Evolutionary conservation across 129 eudicot species (phyloP), one percentile per base, ranked within the genome.

Genomic region (Ambrosia trifida): DNA sequence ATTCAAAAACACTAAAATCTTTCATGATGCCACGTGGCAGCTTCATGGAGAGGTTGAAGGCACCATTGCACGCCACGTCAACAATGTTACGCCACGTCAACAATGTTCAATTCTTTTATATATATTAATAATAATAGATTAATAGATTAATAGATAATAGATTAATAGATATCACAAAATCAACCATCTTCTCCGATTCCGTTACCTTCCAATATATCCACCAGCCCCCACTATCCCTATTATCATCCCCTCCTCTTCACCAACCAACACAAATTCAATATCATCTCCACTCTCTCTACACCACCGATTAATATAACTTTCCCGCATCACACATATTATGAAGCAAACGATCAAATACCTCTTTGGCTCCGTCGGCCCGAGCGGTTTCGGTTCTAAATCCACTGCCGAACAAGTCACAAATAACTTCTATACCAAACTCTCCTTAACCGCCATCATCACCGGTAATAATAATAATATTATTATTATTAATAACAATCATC

Each of bases 361-460:
- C 31, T 66, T 79, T 72, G 98, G 98, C 38, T 75, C 83, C 65
- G 72, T 78, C 50, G 98, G 98, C 4, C 75, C 85, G 0, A 89
- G 92, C 69, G 98, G 98, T 2, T 87, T 79, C 81, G 88, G 98
- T 68, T 89, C 96, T 52, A 93, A 84, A 70, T 87, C 98, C 68
- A 89, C 98, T 66, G 98, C 96, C 76, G 98, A 88, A 5, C 86
- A 81, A 51, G 96, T 91, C 82, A 88, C 92, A 0, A 62, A 62
- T 49, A 33, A 44, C 61, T 41, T 5, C 61, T 19, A 1, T 30
- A 3, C 4, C 30, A 17, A 8, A 24, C 31, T 0, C 62, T 61
- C 81, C 36, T 47, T 7, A 76, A 77, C 81, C 44, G 81, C 76
- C 71, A 77, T 77, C 65, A 62, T 77, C 76, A 77, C 81, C 38